Base-by-base conservation (phyloP, 495 filamentous ascomycete genomes). In the Penicillium steckii region DNA sequence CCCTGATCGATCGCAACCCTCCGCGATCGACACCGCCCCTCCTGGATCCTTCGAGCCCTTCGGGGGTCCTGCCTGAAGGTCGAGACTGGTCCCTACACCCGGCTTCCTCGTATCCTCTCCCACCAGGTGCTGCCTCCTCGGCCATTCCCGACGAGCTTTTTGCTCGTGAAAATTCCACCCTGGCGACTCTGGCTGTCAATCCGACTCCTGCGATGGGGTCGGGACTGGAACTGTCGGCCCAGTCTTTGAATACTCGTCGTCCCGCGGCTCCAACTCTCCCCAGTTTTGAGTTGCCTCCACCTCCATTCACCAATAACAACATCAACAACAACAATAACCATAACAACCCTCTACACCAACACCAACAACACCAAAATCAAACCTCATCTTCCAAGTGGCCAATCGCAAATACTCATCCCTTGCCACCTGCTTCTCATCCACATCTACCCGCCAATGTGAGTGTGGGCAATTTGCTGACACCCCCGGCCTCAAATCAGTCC, bases 381-480 rank as follows among this genome's bases (percentile, higher is more conserved):
- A 27, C 5, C 10, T 5, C 5, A 5, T 27, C 26, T 27, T 13
- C 13, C 18, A 41, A 41, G 38, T 41, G 38, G 38, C n/a, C 38
- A 38, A 60, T 27, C 62, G 65, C 37, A 64, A 64, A 68, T 68
- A 65, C 29, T n/a, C n/a, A n/a, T n/a, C n/a, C n/a, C n/a, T n/a
- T n/a, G n/a, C 63, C 57, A 2, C 52, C 60, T 38, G n/a, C 47
- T 1, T 61, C 60, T 55, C 71, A 65, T 74, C 62, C 76, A 2
- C 71, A 65, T 74, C 62, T 76, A 2, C 58, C 67, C 48, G 67
- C 66, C 62, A 83, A 65, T 48, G 76, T 82, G 49, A 82, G 78
- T 55, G 80, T 80, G 49, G 81, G 78, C 56, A 87, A 80, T 52
- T 74, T 87, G 23, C 68, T 85, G 48, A 88, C 83, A 5, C 81